Evolutionary conservation across 352 stramenopile species (phyloP).

Genomic region (Phytophthora lateralis): DNA sequence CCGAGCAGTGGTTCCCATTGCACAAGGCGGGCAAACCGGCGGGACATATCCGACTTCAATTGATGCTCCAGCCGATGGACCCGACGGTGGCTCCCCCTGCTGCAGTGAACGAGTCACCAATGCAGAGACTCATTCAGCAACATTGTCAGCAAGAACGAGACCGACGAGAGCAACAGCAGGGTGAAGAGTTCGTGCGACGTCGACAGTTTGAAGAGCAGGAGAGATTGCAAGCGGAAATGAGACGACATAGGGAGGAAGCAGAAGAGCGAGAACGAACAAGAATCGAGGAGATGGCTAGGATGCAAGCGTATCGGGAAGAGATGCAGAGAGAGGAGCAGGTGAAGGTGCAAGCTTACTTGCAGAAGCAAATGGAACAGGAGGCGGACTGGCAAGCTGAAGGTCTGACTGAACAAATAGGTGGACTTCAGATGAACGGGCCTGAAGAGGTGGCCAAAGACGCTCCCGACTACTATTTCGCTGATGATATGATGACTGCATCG

Average conservation of each 20-base stretch:
- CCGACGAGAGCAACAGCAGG: constrained; percentile 14
- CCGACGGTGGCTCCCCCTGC: not conserved
- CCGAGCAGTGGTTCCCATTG: constrained; percentile 68
- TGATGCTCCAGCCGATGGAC: constrained; percentile 38
- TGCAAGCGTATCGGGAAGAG: constrained; percentile 21
- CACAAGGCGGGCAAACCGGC: constrained; percentile 46
- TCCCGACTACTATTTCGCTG: constrained; percentile 15
- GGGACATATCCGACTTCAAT: constrained; percentile 60
- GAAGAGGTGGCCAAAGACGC: constrained; percentile 6
- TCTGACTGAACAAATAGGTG: constrained; percentile 7
- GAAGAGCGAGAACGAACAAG: constrained; percentile 14
- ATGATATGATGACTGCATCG: constrained; percentile 24
- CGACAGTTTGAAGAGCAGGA: constrained; percentile 34
- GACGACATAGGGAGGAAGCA: constrained; percentile 12
- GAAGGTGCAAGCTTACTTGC: constrained; percentile 25
- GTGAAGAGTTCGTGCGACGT: constrained; percentile 12
- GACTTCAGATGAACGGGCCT: constrained; percentile 15
- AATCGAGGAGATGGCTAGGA: constrained; percentile 9
- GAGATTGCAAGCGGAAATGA: constrained; percentile 12
- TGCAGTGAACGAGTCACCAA: constrained; percentile 31
- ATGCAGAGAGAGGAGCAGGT: constrained; percentile 24
- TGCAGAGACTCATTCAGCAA: constrained; percentile 27
- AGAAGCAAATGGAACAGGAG: constrained; percentile 32
- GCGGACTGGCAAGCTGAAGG: constrained; percentile 18
- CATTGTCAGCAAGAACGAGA: constrained; percentile 35